These are phyloP conservation scores for Trichoderma sp. DNA, from an alignment of 2,329 filamentous ascomycete genomes.

Conservation along the genomic window DNA sequence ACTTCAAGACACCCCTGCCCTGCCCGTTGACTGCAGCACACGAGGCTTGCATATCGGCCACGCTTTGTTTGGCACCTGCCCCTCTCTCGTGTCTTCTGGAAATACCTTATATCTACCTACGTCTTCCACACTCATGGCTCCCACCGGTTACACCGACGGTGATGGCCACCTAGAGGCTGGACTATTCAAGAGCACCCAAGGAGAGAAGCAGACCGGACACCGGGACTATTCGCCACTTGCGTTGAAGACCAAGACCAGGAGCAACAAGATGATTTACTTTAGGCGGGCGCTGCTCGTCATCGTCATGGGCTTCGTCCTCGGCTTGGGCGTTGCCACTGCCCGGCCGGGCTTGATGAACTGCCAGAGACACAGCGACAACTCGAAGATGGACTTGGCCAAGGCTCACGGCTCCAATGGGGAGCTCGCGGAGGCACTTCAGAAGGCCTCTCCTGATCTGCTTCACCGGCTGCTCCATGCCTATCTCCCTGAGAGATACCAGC, in stretches of 20 bases:
- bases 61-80: neutral
- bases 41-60: slow-evolving; percentile 14
- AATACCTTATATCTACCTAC: neutral
- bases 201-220: slow-evolving; percentile 30
- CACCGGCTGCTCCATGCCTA: slow-evolving; percentile 67
- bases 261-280: slow-evolving; percentile 29
- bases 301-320: slow-evolving; percentile 33
- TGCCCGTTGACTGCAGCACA: slow-evolving; percentile 15
- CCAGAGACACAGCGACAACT: neutral
- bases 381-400: slow-evolving; percentile 19
- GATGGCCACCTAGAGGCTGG: slow-evolving; percentile 31
- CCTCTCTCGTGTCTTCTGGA: neutral
- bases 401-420: slow-evolving; percentile 33
- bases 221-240: slow-evolving; percentile 1
- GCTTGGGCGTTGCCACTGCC: slow-evolving; percentile 31
- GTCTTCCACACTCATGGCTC: slow-evolving; percentile 27
- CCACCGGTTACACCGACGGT: slow-evolving; percentile 14
- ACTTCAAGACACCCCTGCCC: slow-evolving; percentile 20
- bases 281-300: slow-evolving; percentile 27
- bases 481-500: slow-evolving; percentile 63
- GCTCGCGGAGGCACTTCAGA: slow-evolving; percentile 42
- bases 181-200: slow-evolving; percentile 30
- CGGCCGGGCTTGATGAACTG: slow-evolving; percentile 18
- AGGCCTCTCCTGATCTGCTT: slow-evolving; percentile 60
- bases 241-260: neutral